Percentiles rank a stretch among this genome's conserved stretches.
Evolutionary conservation across 306 rosid species (phyloP).

Genomic region (Medicago arabica): DNA sequence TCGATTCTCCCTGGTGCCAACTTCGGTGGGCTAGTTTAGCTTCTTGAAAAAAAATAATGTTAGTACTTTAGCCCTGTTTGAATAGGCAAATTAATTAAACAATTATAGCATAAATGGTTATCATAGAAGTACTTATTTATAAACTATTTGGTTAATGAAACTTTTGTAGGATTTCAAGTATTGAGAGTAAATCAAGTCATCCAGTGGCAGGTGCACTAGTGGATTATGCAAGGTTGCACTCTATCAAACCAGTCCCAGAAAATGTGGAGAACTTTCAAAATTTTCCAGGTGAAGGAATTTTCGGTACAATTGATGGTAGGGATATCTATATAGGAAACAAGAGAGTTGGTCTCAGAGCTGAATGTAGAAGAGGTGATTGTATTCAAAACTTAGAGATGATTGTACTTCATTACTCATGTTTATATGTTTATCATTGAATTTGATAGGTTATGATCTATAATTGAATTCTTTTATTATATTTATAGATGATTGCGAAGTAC

Average conservation of each 20-base stretch:
- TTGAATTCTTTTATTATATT: not conserved
- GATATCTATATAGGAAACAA: slow-evolving; percentile 75
- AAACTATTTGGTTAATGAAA: slow-evolving; percentile 14
- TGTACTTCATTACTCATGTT: not conserved
- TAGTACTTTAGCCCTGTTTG: too few species aligned
- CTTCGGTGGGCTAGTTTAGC: too few species aligned
- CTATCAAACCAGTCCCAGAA: slow-evolving; percentile 69
- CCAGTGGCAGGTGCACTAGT: slow-evolving; percentile 88
- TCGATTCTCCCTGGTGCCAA: too few species aligned
- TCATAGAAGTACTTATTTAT: too few species aligned
- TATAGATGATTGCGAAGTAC: not conserved
- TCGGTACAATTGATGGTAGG: slow-evolving; percentile 69
- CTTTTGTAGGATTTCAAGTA: slow-evolving; percentile 74
- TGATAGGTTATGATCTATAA: not conserved
- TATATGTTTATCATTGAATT: not conserved
- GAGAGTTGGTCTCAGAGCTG: slow-evolving; percentile 69
- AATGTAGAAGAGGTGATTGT: slow-evolving; percentile 56
- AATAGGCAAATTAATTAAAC: too few species aligned
- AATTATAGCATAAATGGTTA: too few species aligned
- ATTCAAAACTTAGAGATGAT: not conserved
- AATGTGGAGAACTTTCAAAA: slow-evolving; percentile 72
- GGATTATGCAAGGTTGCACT: slow-evolving; percentile 64
- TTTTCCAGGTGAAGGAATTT: slow-evolving; percentile 87
- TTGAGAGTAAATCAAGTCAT: slow-evolving; percentile 96
- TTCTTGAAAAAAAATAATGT: too few species aligned